These are phyloP conservation scores for Spiraea crenata DNA, from an alignment of 331 rosid species.

Conservation along the genomic window DNA sequence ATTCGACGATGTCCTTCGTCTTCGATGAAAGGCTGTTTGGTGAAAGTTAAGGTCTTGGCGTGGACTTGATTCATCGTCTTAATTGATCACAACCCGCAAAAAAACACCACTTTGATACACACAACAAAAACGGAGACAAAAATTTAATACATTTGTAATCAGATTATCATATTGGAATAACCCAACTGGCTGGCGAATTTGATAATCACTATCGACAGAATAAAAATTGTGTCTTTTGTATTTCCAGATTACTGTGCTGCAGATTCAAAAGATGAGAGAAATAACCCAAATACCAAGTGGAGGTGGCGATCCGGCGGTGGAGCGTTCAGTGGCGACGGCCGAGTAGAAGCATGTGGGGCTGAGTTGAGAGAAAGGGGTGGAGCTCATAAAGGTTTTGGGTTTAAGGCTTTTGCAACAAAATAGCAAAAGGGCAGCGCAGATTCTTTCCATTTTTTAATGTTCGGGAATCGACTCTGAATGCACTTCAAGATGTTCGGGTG, in stretches of 20 bases:
- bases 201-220: neutral
- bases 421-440: too few species aligned
- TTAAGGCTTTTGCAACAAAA: neutral
- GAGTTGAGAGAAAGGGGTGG: neutral
- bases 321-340: too few species aligned
- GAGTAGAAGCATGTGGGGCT: too few species aligned
- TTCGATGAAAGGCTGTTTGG: slow-evolving; percentile 81
- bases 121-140: neutral
- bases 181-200: neutral
- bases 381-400: slow-evolving; percentile 1
- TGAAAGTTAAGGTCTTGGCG: slow-evolving; percentile 50
- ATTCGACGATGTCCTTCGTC: slow-evolving; percentile 67
- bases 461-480: too few species aligned
- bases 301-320: too few species aligned
- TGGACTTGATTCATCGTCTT: slow-evolving; percentile 40
- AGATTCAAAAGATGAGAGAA: neutral
- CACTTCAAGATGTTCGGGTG: too few species aligned
- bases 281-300: neutral
- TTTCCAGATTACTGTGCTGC: neutral
- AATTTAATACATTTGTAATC: neutral
- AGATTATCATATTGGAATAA: neutral
- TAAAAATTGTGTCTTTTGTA: neutral
- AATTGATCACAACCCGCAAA: neutral
- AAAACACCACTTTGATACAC: neutral
- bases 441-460: too few species aligned